A percentile compares a stretch with the other conserved stretches of the same genome.
Evolutionary conservation across 257 asterid species (phyloP).

Genomic region (Lithospermum erythrorhizon): DNA sequence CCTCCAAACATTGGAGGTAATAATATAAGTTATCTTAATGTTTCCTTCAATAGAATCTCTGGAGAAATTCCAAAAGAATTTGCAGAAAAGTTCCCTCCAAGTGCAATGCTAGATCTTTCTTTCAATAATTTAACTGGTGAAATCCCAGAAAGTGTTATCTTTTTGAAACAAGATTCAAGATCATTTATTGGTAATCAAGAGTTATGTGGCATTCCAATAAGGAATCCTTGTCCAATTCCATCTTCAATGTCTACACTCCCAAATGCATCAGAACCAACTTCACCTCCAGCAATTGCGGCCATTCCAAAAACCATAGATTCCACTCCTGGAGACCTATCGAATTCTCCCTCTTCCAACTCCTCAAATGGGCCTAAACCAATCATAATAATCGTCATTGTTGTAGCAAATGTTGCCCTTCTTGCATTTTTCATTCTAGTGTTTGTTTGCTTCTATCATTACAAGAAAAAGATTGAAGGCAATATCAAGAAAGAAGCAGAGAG

Average conservation of each 20-base stretch:
- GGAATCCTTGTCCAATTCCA: constrained; percentile 45
- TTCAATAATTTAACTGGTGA: constrained; percentile 51
- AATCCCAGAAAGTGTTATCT: constrained; percentile 43
- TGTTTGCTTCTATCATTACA: constrained; percentile 29
- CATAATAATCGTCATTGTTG: constrained; percentile 56
- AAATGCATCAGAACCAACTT: constrained; percentile 34
- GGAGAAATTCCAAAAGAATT: constrained; percentile 67
- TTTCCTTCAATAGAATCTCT: constrained; percentile 61
- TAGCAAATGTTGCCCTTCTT: constrained; percentile 62
- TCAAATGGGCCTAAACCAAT: constrained; percentile 30
- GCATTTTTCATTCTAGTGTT: constrained; percentile 34
- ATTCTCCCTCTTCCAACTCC: constrained; percentile 7
- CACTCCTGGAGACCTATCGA: constrained; percentile 19
- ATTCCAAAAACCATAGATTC: constrained; percentile 54
- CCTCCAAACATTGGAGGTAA: constrained; percentile 56
- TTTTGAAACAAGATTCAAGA: constrained; percentile 26
- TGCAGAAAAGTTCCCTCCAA: constrained; percentile 26
- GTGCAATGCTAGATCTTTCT: constrained; percentile 66
- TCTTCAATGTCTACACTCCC: constrained; percentile 37
- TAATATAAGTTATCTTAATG: constrained; percentile 34
- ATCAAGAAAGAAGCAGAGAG: constrained; percentile 35
- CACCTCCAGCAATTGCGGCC: constrained; percentile 94
- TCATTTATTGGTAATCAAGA: constrained; percentile 49
- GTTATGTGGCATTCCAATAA: constrained; percentile 61
- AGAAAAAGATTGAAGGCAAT: constrained; percentile 21